phyloP scores from a whole-genome alignment of 495 filamentous ascomycete genomes.

The Aspergillus conjunctus region DNA sequence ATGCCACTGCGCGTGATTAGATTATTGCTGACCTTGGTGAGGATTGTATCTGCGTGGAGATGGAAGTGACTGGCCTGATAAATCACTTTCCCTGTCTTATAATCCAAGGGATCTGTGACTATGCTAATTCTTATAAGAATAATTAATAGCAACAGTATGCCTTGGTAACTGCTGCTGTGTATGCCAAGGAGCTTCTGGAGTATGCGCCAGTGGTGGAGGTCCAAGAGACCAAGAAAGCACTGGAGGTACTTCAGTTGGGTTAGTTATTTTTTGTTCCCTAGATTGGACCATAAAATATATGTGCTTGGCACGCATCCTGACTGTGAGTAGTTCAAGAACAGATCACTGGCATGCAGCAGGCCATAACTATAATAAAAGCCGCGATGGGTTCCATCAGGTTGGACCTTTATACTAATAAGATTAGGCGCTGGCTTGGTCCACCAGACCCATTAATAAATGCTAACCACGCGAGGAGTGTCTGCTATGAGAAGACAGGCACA shows the following conservation, averaged over 20 bases:
- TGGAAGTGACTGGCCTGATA: too few species aligned
- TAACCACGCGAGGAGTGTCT: slow-evolving; percentile 23
- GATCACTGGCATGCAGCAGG: slow-evolving; percentile 15
- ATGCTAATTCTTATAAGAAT: background rate
- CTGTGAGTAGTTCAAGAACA: background rate
- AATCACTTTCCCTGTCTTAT: too few species aligned
- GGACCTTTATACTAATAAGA: slow-evolving; percentile 20
- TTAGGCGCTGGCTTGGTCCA: slow-evolving; percentile 25
- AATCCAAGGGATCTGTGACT: background rate
- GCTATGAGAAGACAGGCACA: slow-evolving; percentile 24
- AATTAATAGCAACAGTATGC: background rate
- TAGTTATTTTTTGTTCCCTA: too few species aligned
- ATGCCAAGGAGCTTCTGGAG: background rate
- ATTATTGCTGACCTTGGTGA: background rate
- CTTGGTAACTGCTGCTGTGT: background rate
- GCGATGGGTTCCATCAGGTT: slow-evolving; percentile 22
- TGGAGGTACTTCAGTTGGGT: too few species aligned
- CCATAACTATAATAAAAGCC: slow-evolving; percentile 19
- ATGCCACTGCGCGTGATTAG: background rate
- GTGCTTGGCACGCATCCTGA: too few species aligned
- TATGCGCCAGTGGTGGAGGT: background rate
- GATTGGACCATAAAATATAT: background rate
- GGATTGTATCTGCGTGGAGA: background rate
- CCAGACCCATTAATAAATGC: slow-evolving; percentile 28
- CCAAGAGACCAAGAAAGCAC: background rate